Evolutionary conservation across 169 alveolate species (phyloP).

Genomic region (Plasmodium coatneyi): DNA sequence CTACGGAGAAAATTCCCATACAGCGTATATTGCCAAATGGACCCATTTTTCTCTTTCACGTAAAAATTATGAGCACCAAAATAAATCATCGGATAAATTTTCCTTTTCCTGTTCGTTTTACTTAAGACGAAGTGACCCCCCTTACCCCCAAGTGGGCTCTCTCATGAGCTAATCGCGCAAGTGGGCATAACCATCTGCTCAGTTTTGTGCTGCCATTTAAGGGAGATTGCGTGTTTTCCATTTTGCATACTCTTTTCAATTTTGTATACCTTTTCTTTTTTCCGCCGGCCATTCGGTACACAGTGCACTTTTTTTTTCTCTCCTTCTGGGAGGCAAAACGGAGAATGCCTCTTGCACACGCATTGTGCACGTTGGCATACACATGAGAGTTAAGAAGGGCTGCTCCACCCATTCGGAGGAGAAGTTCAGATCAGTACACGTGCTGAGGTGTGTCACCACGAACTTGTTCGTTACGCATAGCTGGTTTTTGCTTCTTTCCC

Average conservation of each 20-base stretch:
- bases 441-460: background rate
- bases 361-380: background rate
- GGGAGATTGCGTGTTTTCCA: background rate
- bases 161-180: background rate
- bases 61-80: background rate
- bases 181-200: background rate
- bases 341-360: background rate
- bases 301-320: background rate
- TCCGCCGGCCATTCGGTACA: background rate
- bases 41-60: background rate
- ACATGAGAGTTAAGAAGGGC: background rate
- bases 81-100: background rate
- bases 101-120: background rate
- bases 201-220: background rate
- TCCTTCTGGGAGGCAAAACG: background rate
- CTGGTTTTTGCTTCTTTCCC: background rate
- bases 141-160: background rate
- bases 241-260: background rate
- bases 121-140: background rate
- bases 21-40: background rate
- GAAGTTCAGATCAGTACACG: background rate
- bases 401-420: background rate
- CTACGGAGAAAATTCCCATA: background rate
- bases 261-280: too few relatives aligned
- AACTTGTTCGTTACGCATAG: background rate